Percentiles rank a stretch among this genome's conserved stretches.
Conservation (phyloP, 78 protist species). For the Andalucia godoyi region DNA sequence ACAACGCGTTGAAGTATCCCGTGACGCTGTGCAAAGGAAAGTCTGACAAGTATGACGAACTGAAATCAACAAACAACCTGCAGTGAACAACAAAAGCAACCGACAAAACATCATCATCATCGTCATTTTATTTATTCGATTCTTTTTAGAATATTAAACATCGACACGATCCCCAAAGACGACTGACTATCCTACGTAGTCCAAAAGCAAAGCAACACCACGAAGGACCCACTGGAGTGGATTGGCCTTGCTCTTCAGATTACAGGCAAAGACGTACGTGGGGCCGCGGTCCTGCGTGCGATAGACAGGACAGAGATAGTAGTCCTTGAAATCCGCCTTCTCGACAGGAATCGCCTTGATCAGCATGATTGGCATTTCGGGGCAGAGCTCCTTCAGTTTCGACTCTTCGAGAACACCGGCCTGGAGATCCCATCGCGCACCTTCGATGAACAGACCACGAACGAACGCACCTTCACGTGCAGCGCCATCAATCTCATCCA, state of each 20-base stretch:
- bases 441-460: conserved; percentile 34
- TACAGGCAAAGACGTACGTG: conserved; percentile 41
- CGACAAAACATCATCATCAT: too few species aligned
- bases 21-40: too few species aligned
- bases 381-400: conserved; percentile 32
- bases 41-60: too few species aligned
- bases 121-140: too few species aligned
- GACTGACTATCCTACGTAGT: conserved; percentile 7
- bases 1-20: too few species aligned
- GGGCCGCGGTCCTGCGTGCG: conserved; percentile 50
- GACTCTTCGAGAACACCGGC: conserved; percentile 41
- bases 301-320: conserved; percentile 61
- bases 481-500: conserved; percentile 1
- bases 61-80: too few species aligned
- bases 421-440: conserved; percentile 35
- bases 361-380: conserved; percentile 44
- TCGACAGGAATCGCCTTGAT: not conserved
- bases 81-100: too few species aligned
- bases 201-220: conserved; percentile 60
- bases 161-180: too few species aligned
- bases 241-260: conserved; percentile 24
- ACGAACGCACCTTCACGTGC: conserved; percentile 40
- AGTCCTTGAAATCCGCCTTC: not conserved
- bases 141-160: too few species aligned
- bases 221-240: conserved; percentile 47